Percentiles rank a stretch among this genome's conserved stretches.
Conservation (phyloP, 78 protist species). For the Bigelowiella natans region DNA sequence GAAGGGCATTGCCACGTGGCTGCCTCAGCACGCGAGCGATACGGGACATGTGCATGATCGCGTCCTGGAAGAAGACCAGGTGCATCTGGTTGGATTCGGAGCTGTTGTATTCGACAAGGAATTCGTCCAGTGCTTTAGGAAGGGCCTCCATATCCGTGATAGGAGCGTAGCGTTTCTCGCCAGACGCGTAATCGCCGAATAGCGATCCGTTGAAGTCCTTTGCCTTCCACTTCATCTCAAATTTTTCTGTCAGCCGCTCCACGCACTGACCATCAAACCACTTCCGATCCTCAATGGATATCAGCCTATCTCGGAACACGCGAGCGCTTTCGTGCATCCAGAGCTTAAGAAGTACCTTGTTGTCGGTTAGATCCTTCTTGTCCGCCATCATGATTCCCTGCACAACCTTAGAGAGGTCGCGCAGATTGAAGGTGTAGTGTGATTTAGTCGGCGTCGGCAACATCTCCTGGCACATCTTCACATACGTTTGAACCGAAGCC, state of each 20-base stretch:
- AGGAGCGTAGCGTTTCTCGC: background rate
- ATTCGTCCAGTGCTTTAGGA: background rate
- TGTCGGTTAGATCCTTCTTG: background rate
- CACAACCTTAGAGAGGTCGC: conserved; percentile 51
- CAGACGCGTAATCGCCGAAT: background rate
- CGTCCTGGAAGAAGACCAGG: conserved; percentile 65
- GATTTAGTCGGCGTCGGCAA: conserved; percentile 66
- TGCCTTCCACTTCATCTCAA: background rate
- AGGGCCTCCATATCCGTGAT: background rate
- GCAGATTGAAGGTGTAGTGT: conserved; percentile 78
- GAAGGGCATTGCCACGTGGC: conserved; percentile 62
- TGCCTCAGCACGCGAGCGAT: conserved; percentile 44
- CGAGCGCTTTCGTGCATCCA: conserved; percentile 56
- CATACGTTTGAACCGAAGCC: conserved; percentile 45
- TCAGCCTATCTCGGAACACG: conserved; percentile 76
- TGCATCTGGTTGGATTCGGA: conserved; percentile 31
- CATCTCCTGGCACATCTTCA: conserved; percentile 13
- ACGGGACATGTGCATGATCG: conserved; percentile 42
- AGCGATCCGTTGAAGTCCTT: background rate
- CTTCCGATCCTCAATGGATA: conserved; percentile 57
- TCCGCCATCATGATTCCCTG: conserved; percentile 50
- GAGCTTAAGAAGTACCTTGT: background rate
- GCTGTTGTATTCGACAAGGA: conserved; percentile 25
- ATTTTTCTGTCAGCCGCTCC: background rate
- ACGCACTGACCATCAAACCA: conserved; percentile 24